Conservation (phyloP, 192 early-diverging fungal species). For the Rhizophlyctis rosea region DNA sequence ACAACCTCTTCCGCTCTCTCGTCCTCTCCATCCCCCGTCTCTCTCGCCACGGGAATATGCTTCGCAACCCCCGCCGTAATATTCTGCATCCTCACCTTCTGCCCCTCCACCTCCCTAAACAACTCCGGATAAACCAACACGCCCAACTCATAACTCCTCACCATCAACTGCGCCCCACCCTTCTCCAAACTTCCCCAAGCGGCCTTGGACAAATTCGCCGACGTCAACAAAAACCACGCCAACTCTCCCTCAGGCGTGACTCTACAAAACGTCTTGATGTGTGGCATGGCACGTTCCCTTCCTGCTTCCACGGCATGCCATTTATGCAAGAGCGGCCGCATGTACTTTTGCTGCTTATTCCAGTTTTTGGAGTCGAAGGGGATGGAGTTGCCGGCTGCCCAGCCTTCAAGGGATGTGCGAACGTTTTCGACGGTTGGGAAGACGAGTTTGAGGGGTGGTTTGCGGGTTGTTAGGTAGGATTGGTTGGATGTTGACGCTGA, state of each 20-base stretch:
- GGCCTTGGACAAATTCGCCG: conserved; percentile 61
- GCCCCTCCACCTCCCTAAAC: conserved; percentile 37
- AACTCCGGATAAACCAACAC: conserved; percentile 55
- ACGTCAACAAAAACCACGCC: conserved; percentile 41
- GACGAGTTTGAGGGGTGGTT: conserved; percentile 39
- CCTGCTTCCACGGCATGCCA: conserved; percentile 52
- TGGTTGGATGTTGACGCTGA: conserved; percentile 26
- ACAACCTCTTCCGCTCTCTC: conserved; percentile 9
- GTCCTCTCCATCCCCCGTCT: conserved; percentile 1
- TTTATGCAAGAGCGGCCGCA: conserved; percentile 44
- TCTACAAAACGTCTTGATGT: conserved; percentile 52
- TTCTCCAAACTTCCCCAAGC: conserved; percentile 63
- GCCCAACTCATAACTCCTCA: conserved; percentile 66
- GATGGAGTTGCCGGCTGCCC: conserved; percentile 40
- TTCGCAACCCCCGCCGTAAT: conserved; percentile 11
- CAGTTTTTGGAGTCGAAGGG: conserved; percentile 51
- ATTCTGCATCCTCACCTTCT: conserved; percentile 13
- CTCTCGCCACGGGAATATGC: not conserved
- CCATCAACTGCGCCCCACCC: conserved; percentile 48
- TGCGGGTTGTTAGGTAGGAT: conserved; percentile 4
- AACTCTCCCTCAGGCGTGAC: conserved; percentile 19
- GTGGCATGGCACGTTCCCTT: conserved; percentile 60
- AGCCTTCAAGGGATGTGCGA: conserved; percentile 58
- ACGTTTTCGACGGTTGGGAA: conserved; percentile 65
- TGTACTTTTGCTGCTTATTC: conserved; percentile 47